Base-by-base conservation (phyloP, 306 rosid species). In the Malus sieversii region DNA sequence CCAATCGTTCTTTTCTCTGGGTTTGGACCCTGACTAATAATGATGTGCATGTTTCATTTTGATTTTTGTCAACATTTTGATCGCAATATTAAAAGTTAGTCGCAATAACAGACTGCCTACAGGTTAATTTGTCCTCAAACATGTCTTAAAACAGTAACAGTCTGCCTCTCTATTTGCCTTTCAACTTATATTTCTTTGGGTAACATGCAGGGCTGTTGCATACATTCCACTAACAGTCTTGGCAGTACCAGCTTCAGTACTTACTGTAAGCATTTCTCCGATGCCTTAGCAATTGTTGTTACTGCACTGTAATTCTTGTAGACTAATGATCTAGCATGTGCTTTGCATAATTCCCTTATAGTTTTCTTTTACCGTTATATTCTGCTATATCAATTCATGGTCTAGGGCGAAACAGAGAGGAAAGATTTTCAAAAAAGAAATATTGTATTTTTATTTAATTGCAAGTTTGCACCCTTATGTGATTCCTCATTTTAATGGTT, bases 201-300 rank as follows among this genome's bases (percentile, higher is more conserved):
- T 80, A 57, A 66, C 71, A 25, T 79, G 68, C 96, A 94, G 97
- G 90, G 88, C 88, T 22, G 70, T 83, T 78, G 96, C 96, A 8
- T 93, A 93, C 82, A 82, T 93, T 85, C 98, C 98, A 57, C 76
- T 93, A 85, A 93, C 98, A 6, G 71, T 93, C 78, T 84, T 93
- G 85, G 92, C 97, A 44, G 96, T 94, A 77, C 98, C 98, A 29
- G 96, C 98, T 62, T 86, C 97, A 64, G 91, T 94, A 59, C 90
- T 94, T 44, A 91, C 96, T 6, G 98, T 94, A 90, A 73, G 80
- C 27, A 65, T 42, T 63, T 62, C 15, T 30, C 75, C 3, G 3
- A 35, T 70, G 23, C 51, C 42, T 59, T 35, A 70, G 76, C 23
- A n/a, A 29, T 59, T 74, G 10, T 33, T 63, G 8, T 79, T 59